Percentiles rank a stretch among this genome's conserved stretches.
These are phyloP conservation scores for Fusarium dimerum DNA, from an alignment of 2,329 filamentous ascomycete genomes.

Conservation along the genomic window DNA sequence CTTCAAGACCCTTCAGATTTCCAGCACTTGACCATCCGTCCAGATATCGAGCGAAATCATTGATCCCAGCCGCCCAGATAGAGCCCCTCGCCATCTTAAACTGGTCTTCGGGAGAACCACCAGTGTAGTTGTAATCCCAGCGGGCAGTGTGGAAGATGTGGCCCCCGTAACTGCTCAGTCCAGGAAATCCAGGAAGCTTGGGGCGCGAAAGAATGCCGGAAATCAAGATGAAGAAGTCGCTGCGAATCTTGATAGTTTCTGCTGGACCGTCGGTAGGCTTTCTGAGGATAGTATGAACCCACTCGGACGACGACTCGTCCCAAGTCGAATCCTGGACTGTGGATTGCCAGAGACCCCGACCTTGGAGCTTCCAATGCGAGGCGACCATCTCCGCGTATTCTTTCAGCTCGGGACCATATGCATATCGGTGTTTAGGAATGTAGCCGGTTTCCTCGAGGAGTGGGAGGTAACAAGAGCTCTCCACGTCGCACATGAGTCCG, in stretches of 20 bases:
- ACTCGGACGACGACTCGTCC: slow-evolving; percentile 40
- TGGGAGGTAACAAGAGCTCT: slow-evolving; percentile 60
- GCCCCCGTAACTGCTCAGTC: background rate
- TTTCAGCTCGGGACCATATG: slow-evolving; percentile 44
- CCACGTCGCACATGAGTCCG: slow-evolving; percentile 57
- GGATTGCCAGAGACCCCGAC: slow-evolving; percentile 43
- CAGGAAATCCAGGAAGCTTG: background rate
- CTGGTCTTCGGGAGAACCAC: background rate
- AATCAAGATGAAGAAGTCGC: background rate
- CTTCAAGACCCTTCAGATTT: background rate
- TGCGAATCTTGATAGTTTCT: background rate
- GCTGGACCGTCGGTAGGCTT: background rate
- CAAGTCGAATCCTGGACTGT: slow-evolving; percentile 43
- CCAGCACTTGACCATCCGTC: background rate
- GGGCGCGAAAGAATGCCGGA: background rate
- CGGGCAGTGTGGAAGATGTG: slow-evolving; percentile 3
- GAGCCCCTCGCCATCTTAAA: background rate
- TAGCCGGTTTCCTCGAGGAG: slow-evolving; percentile 61
- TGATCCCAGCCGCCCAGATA: background rate
- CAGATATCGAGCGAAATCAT: background rate
- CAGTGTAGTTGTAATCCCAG: slow-evolving; percentile 5
- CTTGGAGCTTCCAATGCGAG: slow-evolving; percentile 41
- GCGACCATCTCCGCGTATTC: slow-evolving; percentile 45
- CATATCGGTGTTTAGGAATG: slow-evolving; percentile 54
- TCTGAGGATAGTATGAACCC: slow-evolving; percentile 13